phyloP scores from a whole-genome alignment of 192 early-diverging fungal species.

The Funneliformis geosporum region DNA sequence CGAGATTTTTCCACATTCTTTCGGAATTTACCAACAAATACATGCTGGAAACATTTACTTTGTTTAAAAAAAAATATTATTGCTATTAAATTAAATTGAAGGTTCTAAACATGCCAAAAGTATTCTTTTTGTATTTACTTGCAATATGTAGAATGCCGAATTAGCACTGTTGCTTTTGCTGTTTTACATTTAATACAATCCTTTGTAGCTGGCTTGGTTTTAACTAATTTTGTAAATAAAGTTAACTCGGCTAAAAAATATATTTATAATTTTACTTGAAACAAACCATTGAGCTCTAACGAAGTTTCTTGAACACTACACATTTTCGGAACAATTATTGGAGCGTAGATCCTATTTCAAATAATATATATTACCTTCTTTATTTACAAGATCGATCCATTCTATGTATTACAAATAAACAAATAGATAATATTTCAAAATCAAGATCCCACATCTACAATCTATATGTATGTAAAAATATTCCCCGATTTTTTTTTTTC shows the following conservation, averaged over 20 bases:
- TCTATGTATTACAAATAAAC: too few relatives aligned
- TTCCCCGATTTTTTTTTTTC: too few relatives aligned
- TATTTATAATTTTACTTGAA: too few relatives aligned
- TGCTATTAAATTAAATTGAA: not conserved
- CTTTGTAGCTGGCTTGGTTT: not conserved
- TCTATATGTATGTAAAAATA: too few relatives aligned
- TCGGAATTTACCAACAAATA: slow-evolving; percentile 70
- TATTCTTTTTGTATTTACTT: slow-evolving; percentile 46
- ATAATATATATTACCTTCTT: too few relatives aligned
- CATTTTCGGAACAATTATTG: not conserved
- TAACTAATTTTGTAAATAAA: not conserved
- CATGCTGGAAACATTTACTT: slow-evolving; percentile 70
- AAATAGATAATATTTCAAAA: too few relatives aligned
- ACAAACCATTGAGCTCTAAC: not conserved
- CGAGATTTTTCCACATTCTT: slow-evolving; percentile 58
- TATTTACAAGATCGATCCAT: too few relatives aligned
- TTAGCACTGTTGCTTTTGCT: slow-evolving; percentile 58
- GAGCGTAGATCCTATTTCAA: too few relatives aligned
- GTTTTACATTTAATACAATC: slow-evolving; percentile 70
- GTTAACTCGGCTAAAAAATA: too few relatives aligned
- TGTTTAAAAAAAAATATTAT: not conserved
- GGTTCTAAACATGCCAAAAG: not conserved
- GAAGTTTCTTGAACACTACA: not conserved
- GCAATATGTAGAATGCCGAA: slow-evolving; percentile 78
- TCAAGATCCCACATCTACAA: too few relatives aligned